Base-by-base conservation (phyloP, 306 rosid species). In the Lathyrus aphaca region DNA sequence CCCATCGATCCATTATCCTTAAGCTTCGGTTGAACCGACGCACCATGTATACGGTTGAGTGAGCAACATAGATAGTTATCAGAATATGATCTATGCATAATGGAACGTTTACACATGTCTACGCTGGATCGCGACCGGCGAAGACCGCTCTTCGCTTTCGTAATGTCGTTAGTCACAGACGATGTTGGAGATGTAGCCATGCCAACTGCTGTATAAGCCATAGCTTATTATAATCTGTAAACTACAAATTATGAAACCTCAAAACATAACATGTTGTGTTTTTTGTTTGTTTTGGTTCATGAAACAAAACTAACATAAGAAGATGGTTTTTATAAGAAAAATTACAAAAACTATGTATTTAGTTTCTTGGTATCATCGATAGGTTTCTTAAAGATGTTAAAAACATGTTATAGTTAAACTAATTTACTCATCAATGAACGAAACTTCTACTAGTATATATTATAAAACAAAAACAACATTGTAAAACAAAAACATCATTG, bases 11-110 rank as follows among this genome's bases (percentile, higher is more conserved):
- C 73, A 4, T 72, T 85, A 75, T 21, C 75, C 82, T 83, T 84
- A 3, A 73, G 85, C 65, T 87, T 87, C 60, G 88, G 87, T 60
- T 83, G 82, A 27, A 72, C 74, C 9, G 83, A 69, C 1, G 80
- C 16, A 11, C 90, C 90, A 10, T 79, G 81, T 44, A 82, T 51
- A 6, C 71, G 79, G 40, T 75, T 82, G 75, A 76, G 55, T 25
- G 79, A 16, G 65, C 82, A 65, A 71, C 83, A 83, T 5, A 91
- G 83, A 63, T 88, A 78, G 79, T 84, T 94, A 30, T 90, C 97
- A 0, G 95, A 91, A 45, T 64, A 73, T 63, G 96, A 86, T 61
- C 89, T 82, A 10, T 37, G 77, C 5, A 89, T 80, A 16, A 72
- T 42, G 32, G 82, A 76, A 32, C 72, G 80, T 1, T 51, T 73